Conservation (phyloP, 129 eudicot genomes). For the Lactuca saligna region DNA sequence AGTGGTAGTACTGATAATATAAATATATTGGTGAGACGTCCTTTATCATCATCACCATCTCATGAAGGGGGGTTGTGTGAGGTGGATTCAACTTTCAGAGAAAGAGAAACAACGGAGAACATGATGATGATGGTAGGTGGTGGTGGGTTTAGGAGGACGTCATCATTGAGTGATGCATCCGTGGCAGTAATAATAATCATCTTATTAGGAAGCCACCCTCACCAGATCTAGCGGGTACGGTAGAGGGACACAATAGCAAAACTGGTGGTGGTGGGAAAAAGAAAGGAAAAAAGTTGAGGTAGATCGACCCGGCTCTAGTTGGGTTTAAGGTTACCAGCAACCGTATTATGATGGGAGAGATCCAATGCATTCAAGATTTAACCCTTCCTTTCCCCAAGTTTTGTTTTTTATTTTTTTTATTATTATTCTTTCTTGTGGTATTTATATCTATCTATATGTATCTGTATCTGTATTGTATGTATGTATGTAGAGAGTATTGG, state of each 20-base stretch:
- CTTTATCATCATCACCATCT: too few relatives aligned
- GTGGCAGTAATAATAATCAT: conserved; percentile 25
- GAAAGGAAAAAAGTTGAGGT: conserved; percentile 87
- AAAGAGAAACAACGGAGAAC: conserved; percentile 39
- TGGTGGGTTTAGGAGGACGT: conserved; percentile 50
- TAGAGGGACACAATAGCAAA: conserved; percentile 21
- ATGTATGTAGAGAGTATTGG: too few relatives aligned
- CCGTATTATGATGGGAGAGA: conserved; percentile 90
- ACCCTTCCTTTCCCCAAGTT: not conserved
- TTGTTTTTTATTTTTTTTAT: not conserved
- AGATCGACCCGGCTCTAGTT: conserved; percentile 73
- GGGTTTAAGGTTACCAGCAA: conserved; percentile 84
- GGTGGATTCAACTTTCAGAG: not conserved
- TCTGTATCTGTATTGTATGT: too few relatives aligned
- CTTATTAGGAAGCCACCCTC: not conserved
- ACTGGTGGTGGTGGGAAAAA: conserved; percentile 46
- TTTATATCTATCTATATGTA: too few relatives aligned
- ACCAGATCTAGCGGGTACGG: not conserved
- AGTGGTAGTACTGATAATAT: too few relatives aligned
- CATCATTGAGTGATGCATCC: conserved; percentile 57
- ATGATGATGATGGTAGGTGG: not conserved
- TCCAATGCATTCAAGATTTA: conserved; percentile 68
- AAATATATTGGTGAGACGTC: too few relatives aligned
- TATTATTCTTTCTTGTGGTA: conserved; percentile 16
- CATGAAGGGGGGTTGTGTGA: conserved; percentile 24